These are phyloP conservation scores for Cercospora sp. DNA, from an alignment of 2,329 filamentous ascomycete genomes.

Conservation along the genomic window DNA sequence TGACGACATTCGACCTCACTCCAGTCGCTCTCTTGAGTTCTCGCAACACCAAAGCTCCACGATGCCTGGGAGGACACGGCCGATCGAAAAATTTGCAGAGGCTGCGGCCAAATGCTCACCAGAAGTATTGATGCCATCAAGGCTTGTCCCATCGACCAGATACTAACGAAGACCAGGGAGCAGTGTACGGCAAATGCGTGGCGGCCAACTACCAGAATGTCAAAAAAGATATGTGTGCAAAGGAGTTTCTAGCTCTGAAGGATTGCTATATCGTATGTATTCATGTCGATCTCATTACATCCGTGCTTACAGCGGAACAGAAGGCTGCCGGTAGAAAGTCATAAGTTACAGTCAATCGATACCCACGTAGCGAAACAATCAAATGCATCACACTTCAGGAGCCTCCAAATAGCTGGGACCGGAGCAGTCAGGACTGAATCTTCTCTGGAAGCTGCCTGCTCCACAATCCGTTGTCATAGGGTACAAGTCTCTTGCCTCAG, in stretches of 20 bases:
- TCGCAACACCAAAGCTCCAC: slow-evolving; percentile 17
- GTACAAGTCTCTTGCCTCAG: too few relatives aligned
- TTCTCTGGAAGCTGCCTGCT: too few relatives aligned
- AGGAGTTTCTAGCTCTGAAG: slow-evolving; percentile 82
- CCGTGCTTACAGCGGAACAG: too few relatives aligned
- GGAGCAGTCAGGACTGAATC: too few relatives aligned
- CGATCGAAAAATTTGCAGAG: slow-evolving; percentile 68
- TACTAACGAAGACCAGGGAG: slow-evolving; percentile 58
- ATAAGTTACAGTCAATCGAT: slow-evolving; percentile 6
- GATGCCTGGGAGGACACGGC: slow-evolving; percentile 55
- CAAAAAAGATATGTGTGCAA: slow-evolving; percentile 84
- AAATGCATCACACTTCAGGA: too few relatives aligned
- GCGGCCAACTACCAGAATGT: slow-evolving; percentile 86
- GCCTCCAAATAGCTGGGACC: too few relatives aligned
- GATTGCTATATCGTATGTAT: slow-evolving; percentile 77
- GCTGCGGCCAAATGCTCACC: slow-evolving; percentile 65
- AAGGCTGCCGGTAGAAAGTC: slow-evolving; percentile 35
- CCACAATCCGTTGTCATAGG: too few relatives aligned
- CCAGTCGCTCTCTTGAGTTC: slow-evolving; percentile 2
- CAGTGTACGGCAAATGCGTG: slow-evolving; percentile 88
- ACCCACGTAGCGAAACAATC: too few relatives aligned
- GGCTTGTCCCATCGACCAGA: background rate
- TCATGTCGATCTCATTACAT: background rate
- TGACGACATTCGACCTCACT: slow-evolving; percentile 7
- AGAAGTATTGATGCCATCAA: slow-evolving; percentile 53